Conservation (phyloP, 257 asterid species). For the Solanum bukasovii region DNA sequence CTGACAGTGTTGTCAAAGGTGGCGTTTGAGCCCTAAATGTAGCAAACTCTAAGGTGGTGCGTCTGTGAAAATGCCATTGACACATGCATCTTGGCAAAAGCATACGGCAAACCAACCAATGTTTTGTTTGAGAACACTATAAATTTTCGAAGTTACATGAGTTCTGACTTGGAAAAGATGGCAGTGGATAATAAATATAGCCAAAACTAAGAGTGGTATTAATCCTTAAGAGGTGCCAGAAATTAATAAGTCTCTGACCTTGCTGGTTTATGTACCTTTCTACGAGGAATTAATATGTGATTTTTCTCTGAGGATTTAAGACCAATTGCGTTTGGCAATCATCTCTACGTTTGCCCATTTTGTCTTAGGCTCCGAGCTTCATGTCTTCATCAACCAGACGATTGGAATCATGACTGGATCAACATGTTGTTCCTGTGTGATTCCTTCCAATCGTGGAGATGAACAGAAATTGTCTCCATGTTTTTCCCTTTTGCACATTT, state of each 20-base stretch:
- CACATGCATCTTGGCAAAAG: not conserved
- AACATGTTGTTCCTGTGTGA: not conserved
- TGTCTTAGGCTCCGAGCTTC: not conserved
- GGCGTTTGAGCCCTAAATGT: not conserved
- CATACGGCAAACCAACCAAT: not conserved
- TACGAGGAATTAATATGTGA: not conserved
- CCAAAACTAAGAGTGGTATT: not conserved
- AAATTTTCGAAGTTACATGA: not conserved
- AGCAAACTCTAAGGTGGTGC: not conserved
- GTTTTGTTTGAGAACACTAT: not conserved
- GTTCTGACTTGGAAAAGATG: not conserved
- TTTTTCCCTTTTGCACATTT: not conserved
- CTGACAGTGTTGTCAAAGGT: not conserved
- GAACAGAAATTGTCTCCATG: not conserved
- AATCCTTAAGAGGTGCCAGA: not conserved
- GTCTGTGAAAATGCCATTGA: not conserved
- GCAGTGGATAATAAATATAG: not conserved
- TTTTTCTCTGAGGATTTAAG: not conserved
- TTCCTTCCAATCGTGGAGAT: not conserved
- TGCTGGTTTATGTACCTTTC: not conserved
- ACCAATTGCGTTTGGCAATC: not conserved
- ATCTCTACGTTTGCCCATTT: not conserved
- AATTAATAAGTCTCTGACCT: not conserved
- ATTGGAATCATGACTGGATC: not conserved
- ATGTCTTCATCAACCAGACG: not conserved